These are phyloP conservation scores for Iris macrosiphon DNA, from an alignment of 106 monocot species.

Conservation along the genomic window DNA sequence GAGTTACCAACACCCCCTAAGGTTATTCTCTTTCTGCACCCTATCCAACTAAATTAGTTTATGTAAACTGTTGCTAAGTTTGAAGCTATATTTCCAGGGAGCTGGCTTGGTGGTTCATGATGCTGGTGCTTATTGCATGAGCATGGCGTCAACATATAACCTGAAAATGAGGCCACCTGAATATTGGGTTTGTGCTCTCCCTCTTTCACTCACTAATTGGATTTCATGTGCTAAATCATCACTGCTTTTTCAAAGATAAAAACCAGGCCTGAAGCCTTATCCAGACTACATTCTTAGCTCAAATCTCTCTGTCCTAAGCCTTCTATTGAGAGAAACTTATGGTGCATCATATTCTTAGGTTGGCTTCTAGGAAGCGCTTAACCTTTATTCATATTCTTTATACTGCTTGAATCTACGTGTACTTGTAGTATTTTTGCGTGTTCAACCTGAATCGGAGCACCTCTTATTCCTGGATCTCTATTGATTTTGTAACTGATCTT, in stretches of 20 bases:
- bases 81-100: conserved; percentile 42
- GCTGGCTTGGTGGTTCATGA: conserved; percentile 96
- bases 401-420: too few relatives aligned
- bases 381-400: too few relatives aligned
- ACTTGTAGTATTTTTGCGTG: too few relatives aligned
- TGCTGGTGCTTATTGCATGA: conserved; percentile 99
- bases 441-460: too few relatives aligned
- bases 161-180: conserved; percentile 88
- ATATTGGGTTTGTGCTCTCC: conserved; percentile 34
- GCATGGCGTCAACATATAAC: conserved; percentile 98
- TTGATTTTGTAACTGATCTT: too few relatives aligned
- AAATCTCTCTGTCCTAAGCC: too few relatives aligned
- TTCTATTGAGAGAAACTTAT: too few relatives aligned
- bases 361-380: too few relatives aligned
- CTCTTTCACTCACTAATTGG: not conserved
- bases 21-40: conserved; percentile 30
- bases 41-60: not conserved
- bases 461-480: too few relatives aligned
- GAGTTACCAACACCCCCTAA: conserved; percentile 83
- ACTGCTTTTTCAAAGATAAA: not conserved
- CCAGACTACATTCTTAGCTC: too few relatives aligned
- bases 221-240: not conserved
- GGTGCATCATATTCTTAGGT: too few relatives aligned
- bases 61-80: not conserved
- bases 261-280: not conserved